Base-by-base conservation (phyloP, 2,329 filamentous ascomycete species). In the Diaporthe batatas region DNA sequence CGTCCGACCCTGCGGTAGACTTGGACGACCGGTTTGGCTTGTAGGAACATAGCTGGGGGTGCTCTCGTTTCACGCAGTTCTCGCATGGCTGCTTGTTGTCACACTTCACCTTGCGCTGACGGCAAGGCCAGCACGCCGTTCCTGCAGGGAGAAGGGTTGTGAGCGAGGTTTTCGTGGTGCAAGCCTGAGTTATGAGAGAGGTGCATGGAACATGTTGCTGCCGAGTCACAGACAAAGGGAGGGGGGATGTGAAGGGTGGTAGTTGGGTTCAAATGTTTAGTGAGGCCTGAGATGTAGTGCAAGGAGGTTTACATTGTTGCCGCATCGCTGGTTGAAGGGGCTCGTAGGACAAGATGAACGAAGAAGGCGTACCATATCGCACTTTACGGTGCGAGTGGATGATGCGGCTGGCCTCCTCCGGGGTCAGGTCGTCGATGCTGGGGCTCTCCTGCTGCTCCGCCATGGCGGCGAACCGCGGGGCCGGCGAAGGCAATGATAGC, bases 371-470 rank as follows among this genome's bases (percentile, higher is more conserved):
- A 91, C 90, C 90, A 81, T 92, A 92, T 78, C 90, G 87, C 72
- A 92, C 90, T 81, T 92, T 92, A 76, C 90, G 88, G 79, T 92
- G 90, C 68, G 90, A 91, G 79, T 92, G 90, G 76, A 92, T 92
- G 82, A 92, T 92, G 77, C 90, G 89, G 79, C 85, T 92, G 75
- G 90, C 90, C 81, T 92, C 90, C 80, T 92, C 90, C 12, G 90
- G 87, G 59, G 89, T 91, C 79, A 91, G 83, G 78, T 90, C 86
- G 79, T 90, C 87, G 75, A 90, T 82, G 75, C 84, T 84, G 69
- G 86, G 83, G 68, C 83, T 81, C 68, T 83, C 82, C 68, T 84
- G 81, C 74, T 82, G 80, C 72, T 87, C 85, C 73, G 84, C 79
- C 86, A 87, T 87, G 79, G 75, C 79, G 55, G 74, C 75, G 59